Evolutionary conservation across 2,329 filamentous ascomycete species (phyloP).

Genomic region (Hymenoscyphus linearis): DNA sequence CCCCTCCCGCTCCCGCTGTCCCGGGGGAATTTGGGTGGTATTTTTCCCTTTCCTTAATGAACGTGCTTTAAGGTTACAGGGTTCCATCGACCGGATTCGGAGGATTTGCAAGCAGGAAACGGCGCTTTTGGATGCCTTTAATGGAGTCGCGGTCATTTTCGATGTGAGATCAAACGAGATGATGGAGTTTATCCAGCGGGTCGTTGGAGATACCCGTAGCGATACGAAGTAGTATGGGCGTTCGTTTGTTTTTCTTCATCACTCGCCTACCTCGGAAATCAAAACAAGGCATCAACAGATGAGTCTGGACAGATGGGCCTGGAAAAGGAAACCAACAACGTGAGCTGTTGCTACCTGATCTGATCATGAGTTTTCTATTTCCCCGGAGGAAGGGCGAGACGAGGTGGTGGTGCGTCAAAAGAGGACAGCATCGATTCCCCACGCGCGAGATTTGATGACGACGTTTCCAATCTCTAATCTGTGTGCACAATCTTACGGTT

Average conservation of each 20-base stretch:
- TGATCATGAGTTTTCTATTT: neutral
- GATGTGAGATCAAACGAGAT: neutral
- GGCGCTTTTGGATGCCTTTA: neutral
- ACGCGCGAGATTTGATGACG: neutral
- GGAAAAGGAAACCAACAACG: neutral
- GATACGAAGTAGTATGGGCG: neutral
- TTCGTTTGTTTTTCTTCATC: neutral
- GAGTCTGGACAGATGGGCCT: too few species aligned
- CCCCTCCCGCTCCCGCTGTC: neutral
- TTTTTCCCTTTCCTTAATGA: neutral
- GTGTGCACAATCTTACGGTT: neutral
- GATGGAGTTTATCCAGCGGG: neutral
- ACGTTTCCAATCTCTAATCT: neutral
- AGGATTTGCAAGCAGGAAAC: neutral
- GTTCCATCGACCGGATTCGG: neutral
- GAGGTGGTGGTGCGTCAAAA: neutral
- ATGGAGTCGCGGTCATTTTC: neutral
- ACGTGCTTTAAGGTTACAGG: neutral
- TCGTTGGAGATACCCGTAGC: neutral
- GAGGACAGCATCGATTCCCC: neutral
- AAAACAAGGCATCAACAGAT: too few species aligned
- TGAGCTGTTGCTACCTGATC: neutral
- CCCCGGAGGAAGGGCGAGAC: neutral
- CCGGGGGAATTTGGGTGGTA: neutral
- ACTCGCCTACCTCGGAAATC: neutral